These are phyloP conservation scores for Trichoderma sp. DNA, from an alignment of 2,329 filamentous ascomycete species.

Conservation along the genomic window DNA sequence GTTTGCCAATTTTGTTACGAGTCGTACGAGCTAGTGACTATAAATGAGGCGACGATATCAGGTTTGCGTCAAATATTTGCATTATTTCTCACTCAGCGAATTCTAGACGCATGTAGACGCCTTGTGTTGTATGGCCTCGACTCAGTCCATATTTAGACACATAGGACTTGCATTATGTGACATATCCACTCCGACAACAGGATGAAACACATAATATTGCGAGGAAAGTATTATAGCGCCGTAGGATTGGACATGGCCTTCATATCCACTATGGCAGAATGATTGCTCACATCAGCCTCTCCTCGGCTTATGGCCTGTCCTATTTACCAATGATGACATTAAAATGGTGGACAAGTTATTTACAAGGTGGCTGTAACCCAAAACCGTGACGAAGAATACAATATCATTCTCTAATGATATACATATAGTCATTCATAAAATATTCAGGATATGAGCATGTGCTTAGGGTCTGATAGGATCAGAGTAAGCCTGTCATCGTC, in stretches of 20 bases:
- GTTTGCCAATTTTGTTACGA: not conserved
- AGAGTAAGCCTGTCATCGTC: not conserved
- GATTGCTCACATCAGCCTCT: not conserved
- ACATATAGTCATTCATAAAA: not conserved
- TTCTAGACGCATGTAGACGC: not conserved
- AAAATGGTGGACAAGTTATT: not conserved
- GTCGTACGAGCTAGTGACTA: not conserved
- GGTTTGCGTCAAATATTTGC: not conserved
- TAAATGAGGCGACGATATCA: not conserved
- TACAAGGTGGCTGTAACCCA: not conserved
- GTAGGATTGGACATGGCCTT: not conserved
- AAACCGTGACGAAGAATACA: not conserved
- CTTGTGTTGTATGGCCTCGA: not conserved
- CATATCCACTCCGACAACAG: not conserved
- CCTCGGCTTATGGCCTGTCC: not conserved
- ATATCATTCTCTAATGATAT: not conserved
- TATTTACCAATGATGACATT: too few relatives aligned
- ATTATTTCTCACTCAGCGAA: not conserved
- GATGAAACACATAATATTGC: not conserved
- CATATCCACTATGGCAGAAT: not conserved
- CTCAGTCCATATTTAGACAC: not conserved
- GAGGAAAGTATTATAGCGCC: not conserved
- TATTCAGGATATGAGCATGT: not conserved
- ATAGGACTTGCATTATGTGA: not conserved
- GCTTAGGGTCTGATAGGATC: not conserved